Base-by-base conservation (phyloP, 2,329 filamentous ascomycete genomes). In the Fusarium sp. region DNA sequence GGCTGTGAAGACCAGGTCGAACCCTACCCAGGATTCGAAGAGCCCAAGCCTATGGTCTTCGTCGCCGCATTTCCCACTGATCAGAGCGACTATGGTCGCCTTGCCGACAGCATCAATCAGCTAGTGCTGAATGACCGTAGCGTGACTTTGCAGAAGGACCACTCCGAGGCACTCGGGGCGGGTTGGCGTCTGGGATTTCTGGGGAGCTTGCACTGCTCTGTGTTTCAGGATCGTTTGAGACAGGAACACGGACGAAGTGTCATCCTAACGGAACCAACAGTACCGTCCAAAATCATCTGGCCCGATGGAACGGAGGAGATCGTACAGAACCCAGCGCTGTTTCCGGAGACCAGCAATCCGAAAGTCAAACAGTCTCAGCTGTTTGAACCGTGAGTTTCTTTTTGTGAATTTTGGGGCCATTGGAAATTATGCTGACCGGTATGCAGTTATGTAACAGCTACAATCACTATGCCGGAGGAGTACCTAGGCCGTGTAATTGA, bases 31-130 rank as follows among this genome's bases (percentile, higher is more conserved):
- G 96, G 95, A 4, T 99, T 99, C 65, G 95, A 97, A 77, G 96
- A 99, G 79, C 95, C 96, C 2, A 97, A 99, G 79, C 92, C 94
- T 8, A 99, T 99, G 96, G 96, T 99, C 7, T 99, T 99, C 73
- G 96, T 99, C 6, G 94, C 95, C 1, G 96, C 96, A 0, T 99
- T 97, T 74, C 96, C 96, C 1, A 94, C 94, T 0, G 94, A 99
- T 75, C 94, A 97, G 72, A 85, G 90, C 73, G 93, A 97, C 78
- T 95, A 97, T 77, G 87, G 88, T 44, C 92, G 94, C 76, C 84
- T 99, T 6, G 93, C 97, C 69, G 95, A 98, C 79, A 97, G 94
- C 79, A 98, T 99, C 77, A 91, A 91, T 65, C 95, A 98, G 78
- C 89, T 99, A 16, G 90, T 95, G 4, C 88, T 99, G 55, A 99